Evolutionary conservation across 352 stramenopile genomes (phyloP).

Genomic region (Phytophthora europaea): DNA sequence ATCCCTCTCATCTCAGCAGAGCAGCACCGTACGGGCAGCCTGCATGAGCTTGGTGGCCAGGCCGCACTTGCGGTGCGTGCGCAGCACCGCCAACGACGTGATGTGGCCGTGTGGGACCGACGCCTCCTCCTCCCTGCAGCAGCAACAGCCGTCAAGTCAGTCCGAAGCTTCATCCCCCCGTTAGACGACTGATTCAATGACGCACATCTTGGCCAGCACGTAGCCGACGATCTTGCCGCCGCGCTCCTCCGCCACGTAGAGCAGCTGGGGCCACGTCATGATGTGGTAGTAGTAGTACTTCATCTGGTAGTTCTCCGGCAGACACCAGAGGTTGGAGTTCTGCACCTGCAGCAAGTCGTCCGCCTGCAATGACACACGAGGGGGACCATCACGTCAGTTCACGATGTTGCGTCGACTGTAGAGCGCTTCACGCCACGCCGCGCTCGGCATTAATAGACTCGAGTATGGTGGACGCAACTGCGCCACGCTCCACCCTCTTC

Average conservation of each 20-base stretch:
- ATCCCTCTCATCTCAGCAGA: background rate
- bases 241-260: constrained; percentile 98
- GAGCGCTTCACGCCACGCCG: background rate
- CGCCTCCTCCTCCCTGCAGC: constrained; percentile 80
- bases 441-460: background rate
- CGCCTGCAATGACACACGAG: constrained; percentile 52
- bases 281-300: constrained; percentile 99
- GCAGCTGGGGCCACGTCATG: constrained; percentile 98
- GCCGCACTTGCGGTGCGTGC: constrained; percentile 97
- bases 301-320: constrained; percentile 99
- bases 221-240: constrained; percentile 99
- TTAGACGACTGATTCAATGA: background rate
- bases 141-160: constrained; percentile 5
- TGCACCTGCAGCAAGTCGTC: constrained; percentile 99
- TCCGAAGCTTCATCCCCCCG: background rate
- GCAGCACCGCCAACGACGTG: constrained; percentile 98
- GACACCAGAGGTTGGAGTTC: constrained; percentile 99
- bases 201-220: constrained; percentile 99
- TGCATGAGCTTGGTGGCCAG: constrained; percentile 99
- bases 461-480: background rate
- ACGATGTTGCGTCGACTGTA: background rate
- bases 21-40: constrained; percentile 75
- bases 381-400: constrained; percentile 10
- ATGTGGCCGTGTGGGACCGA: constrained; percentile 98
- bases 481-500: background rate